Conservation (phyloP, 1,284 basidiomycete species). For the Sanguinoderma infundibulare region DNA sequence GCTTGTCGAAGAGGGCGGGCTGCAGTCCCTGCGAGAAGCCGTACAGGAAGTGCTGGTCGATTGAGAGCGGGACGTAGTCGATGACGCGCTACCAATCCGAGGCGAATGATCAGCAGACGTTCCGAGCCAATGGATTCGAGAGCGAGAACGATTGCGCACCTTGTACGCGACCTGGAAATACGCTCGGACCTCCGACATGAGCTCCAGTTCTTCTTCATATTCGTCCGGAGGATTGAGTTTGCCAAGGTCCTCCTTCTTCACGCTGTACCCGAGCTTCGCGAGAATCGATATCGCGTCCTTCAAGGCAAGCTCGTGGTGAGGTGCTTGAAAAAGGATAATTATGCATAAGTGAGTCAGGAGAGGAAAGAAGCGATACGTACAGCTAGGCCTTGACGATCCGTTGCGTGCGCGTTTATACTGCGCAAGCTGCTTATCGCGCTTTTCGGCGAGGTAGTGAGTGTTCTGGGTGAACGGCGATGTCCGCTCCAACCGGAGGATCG, state of each 20-base stretch:
- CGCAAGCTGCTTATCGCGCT: conserved; percentile 21
- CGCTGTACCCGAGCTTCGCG: conserved; percentile 38
- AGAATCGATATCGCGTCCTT: conserved; percentile 36
- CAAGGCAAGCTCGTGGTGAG: not conserved
- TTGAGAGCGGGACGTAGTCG: conserved; percentile 49
- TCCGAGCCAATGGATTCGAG: not conserved
- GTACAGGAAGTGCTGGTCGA: conserved; percentile 49
- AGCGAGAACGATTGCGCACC: conserved; percentile 35
- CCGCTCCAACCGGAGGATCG: conserved; percentile 32
- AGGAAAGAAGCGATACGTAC: conserved; percentile 5
- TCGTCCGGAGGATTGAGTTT: conserved; percentile 44
- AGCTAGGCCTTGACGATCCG: conserved; percentile 4
- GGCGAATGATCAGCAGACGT: no score
- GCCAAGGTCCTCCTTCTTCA: conserved; percentile 41
- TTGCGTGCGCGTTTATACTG: conserved; percentile 25
- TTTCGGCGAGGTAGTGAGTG: conserved; percentile 33
- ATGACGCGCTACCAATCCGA: conserved; percentile 48
- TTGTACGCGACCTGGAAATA: conserved; percentile 56
- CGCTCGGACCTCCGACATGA: conserved; percentile 55
- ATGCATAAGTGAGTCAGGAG: not conserved
- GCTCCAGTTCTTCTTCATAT: conserved; percentile 45
- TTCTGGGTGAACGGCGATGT: conserved; percentile 40
- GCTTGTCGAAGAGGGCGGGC: conserved; percentile 40
- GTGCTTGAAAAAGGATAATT: not conserved
- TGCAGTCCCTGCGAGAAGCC: conserved; percentile 42